phyloP scores from a whole-genome alignment of 768 basidiomycete genomes.

The Hygrocybe punicea region DNA sequence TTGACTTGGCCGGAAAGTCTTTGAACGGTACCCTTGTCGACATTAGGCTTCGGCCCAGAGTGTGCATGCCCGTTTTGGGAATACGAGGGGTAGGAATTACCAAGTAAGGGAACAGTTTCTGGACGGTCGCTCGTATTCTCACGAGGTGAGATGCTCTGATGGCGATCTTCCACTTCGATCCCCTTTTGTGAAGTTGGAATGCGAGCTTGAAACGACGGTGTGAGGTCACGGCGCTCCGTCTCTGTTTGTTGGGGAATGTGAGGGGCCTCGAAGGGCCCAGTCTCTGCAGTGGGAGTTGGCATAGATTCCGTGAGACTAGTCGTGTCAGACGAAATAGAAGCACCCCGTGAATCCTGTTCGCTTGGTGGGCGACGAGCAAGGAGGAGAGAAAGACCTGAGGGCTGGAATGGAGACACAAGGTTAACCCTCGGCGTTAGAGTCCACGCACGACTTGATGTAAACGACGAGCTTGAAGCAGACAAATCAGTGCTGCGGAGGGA shows the following conservation, averaged over 20 bases:
- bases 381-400: slow-evolving; percentile 41
- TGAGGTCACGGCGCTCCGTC: too few species aligned
- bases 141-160: background rate
- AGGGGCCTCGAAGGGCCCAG: background rate
- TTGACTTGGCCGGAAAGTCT: background rate
- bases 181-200: background rate
- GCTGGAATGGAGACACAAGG: slow-evolving; percentile 17
- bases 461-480: slow-evolving; percentile 1
- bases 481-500: background rate
- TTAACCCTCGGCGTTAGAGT: slow-evolving; percentile 13
- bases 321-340: background rate
- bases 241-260: background rate
- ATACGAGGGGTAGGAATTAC: slow-evolving; percentile 1
- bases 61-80: background rate
- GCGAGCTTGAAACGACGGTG: too few species aligned
- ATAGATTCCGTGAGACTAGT: slow-evolving; percentile 2
- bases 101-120: slow-evolving; percentile 19
- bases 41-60: background rate
- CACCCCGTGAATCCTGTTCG: background rate
- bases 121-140: slow-evolving; percentile 18
- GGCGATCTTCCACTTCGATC: background rate
- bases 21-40: background rate
- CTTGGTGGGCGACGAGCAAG: slow-evolving; percentile 20
- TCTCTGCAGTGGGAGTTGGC: slow-evolving; percentile 18
- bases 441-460: slow-evolving; percentile 15